phyloP scores from a whole-genome alignment of 202 grass and related monocot genomes.

The Panicum virgatum region DNA sequence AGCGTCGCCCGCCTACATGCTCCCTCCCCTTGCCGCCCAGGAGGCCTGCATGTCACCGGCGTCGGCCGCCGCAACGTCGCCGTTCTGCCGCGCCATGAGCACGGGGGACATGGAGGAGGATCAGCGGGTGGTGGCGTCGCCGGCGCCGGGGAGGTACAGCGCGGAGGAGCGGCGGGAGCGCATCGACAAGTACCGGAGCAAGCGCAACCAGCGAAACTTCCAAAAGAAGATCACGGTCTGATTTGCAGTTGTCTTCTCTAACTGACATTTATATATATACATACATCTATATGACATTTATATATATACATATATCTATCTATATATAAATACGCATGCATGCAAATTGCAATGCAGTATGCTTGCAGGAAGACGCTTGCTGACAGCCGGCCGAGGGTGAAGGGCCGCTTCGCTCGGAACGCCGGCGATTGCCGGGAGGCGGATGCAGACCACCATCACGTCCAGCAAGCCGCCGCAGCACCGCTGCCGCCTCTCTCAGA shows the following conservation, averaged over 20 bases:
- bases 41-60: not conserved
- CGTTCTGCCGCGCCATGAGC: slow-evolving; percentile 41
- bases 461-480: no score
- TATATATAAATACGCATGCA: no score
- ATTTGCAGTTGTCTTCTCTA: no score
- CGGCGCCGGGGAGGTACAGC: slow-evolving; percentile 49
- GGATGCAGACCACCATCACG: not conserved
- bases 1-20: not conserved
- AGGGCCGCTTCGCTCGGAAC: slow-evolving; percentile 67
- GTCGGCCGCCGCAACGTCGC: not conserved
- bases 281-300: no score
- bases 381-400: slow-evolving; percentile 66
- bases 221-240: slow-evolving; percentile 84
- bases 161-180: slow-evolving; percentile 88
- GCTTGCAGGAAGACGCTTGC: slow-evolving; percentile 80
- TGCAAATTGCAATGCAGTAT: slow-evolving; percentile 61
- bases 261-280: no score
- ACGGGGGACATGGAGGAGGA: slow-evolving; percentile 43
- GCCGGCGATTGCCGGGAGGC: not conserved
- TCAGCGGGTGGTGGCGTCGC: not conserved
- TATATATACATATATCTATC: no score
- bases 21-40: not conserved
- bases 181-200: slow-evolving; percentile 87
- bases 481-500: not conserved
- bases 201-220: slow-evolving; percentile 93